Conservation (phyloP, 2,329 filamentous ascomycete genomes). For the Microsporum ferrugineum region DNA sequence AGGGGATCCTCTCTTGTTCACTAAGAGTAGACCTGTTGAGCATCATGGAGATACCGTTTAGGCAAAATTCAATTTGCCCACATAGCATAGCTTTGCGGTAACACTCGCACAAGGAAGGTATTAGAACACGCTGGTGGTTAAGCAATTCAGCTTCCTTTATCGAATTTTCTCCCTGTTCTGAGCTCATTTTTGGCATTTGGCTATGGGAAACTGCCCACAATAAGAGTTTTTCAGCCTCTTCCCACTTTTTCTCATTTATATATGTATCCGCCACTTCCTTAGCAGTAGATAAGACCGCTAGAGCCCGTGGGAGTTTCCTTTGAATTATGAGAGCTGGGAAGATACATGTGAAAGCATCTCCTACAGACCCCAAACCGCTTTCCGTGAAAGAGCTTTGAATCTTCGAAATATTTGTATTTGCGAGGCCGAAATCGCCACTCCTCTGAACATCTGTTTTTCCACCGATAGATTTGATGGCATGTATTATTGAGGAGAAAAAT, state of each 20-base stretch:
- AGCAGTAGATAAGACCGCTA: not conserved
- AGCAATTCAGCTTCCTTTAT: not conserved
- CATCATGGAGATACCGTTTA: not conserved
- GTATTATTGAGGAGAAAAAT: slow-evolving; percentile 13
- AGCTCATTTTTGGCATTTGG: not conserved
- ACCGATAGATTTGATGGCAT: slow-evolving; percentile 19
- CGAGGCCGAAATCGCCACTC: not conserved
- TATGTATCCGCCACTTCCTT: not conserved
- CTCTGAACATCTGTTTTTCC: slow-evolving; percentile 8
- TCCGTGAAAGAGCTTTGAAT: slow-evolving; percentile 22
- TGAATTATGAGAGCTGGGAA: slow-evolving; percentile 14
- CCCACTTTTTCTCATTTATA: not conserved
- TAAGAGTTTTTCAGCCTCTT: not conserved
- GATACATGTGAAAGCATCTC: slow-evolving; percentile 26
- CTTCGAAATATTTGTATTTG: slow-evolving; percentile 4
- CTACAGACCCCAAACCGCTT: slow-evolving; percentile 18
- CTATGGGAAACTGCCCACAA: not conserved
- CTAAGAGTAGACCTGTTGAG: not conserved
- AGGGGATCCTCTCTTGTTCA: too few species aligned
- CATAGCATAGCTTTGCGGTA: not conserved
- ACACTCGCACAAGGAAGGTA: not conserved
- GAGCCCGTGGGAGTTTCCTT: not conserved
- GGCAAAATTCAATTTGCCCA: not conserved
- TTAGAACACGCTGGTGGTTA: not conserved
- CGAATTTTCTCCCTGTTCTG: not conserved